Evolutionary conservation across 176 grass and related monocot genomes (phyloP).

Genomic region (Ensete glaucum): DNA sequence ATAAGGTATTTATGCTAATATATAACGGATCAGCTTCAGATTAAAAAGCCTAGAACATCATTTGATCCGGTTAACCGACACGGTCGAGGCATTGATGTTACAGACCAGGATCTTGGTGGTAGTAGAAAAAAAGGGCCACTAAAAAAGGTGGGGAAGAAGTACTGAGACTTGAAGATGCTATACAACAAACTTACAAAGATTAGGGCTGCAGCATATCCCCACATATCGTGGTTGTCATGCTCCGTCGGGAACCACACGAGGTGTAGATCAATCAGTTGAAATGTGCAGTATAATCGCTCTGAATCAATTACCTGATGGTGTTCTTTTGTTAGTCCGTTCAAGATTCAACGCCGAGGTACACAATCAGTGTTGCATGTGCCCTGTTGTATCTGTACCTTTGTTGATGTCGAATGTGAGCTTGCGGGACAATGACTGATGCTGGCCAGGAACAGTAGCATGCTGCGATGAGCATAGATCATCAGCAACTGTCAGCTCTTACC

Average conservation of each 20-base stretch:
- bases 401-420: conserved; percentile 42
- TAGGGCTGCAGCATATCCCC: background rate
- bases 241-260: background rate
- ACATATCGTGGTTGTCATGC: background rate
- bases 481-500: background rate
- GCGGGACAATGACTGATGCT: conserved; percentile 18
- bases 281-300: background rate
- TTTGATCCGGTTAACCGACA: background rate
- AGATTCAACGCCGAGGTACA: background rate
- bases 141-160: background rate
- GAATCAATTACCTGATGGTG: background rate
- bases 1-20: too few relatives aligned
- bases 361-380: conserved; percentile 5
- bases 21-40: background rate
- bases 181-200: background rate
- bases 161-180: background rate
- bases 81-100: background rate
- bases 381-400: conserved; percentile 27
- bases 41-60: background rate
- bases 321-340: background rate
- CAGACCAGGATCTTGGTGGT: background rate
- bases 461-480: background rate
- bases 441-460: conserved; percentile 17
- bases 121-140: background rate
- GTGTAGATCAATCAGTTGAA: background rate